Percentiles rank a stretch among this genome's conserved stretches.
phyloP scores from a whole-genome alignment of 2,329 filamentous ascomycete genomes.

The Teratosphaeriaceae sp. region DNA sequence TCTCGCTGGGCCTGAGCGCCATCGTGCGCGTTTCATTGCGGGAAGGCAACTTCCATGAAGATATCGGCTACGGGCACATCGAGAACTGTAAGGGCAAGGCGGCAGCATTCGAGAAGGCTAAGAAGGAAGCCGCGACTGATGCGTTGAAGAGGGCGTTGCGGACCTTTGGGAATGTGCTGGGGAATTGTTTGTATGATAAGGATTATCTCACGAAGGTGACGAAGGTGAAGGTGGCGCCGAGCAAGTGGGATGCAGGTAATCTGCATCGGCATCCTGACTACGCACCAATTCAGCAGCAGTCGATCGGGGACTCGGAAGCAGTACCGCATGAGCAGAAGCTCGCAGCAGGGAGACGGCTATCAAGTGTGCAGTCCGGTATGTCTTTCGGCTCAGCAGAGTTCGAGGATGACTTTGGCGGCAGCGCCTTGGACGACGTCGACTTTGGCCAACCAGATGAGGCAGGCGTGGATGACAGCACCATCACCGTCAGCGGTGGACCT shows the following conservation, averaged over 20 bases:
- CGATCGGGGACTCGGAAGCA: conserved; percentile 17
- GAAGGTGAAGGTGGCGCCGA: conserved; percentile 74
- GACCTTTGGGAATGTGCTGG: conserved; percentile 91
- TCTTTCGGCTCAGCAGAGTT: conserved; percentile 35
- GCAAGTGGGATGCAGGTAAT: conserved; percentile 70
- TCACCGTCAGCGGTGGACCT: conserved; percentile 6
- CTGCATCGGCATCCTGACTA: conserved; percentile 78
- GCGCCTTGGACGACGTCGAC: conserved; percentile 51
- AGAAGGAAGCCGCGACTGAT: conserved; percentile 96
- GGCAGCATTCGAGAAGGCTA: conserved; percentile 94
- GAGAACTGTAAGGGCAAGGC: conserved; percentile 96
- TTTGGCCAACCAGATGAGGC: conserved; percentile 68
- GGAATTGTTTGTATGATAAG: conserved; percentile 99
- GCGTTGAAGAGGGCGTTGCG: conserved; percentile 81
- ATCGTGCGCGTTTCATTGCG: conserved; percentile 83
- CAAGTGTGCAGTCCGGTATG: conserved; percentile 29
- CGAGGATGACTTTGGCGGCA: conserved; percentile 52
- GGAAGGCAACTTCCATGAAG: conserved; percentile 96
- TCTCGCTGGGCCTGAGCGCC: conserved; percentile 81
- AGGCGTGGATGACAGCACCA: conserved; percentile 40
- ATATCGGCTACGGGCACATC: conserved; percentile 93
- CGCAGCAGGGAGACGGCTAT: conserved; percentile 15
- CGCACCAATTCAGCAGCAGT: conserved; percentile 53
- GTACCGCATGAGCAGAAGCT: conserved; percentile 11
- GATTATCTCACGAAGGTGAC: conserved; percentile 85